Evolutionary conservation across 768 basidiomycete genomes (phyloP).

Genomic region (Boletellus emodensis): DNA sequence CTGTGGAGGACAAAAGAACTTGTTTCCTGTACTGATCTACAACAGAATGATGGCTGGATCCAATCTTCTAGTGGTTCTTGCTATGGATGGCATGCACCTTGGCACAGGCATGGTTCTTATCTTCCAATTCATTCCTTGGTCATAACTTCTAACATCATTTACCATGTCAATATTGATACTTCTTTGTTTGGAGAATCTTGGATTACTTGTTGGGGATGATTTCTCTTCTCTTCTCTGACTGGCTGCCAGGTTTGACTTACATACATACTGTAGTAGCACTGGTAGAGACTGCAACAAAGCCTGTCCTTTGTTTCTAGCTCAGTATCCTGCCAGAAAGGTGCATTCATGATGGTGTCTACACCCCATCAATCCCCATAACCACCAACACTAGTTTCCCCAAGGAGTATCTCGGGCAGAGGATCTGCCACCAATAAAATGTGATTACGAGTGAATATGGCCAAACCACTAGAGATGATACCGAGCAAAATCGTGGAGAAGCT

Average conservation of each 20-base stretch:
- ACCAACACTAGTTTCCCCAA: constrained; percentile 20
- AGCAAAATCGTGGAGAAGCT: constrained; percentile 30
- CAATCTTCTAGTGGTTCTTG: no score
- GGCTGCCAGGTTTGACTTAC: not conserved
- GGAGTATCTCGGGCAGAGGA: constrained; percentile 20
- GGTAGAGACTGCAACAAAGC: constrained; percentile 1
- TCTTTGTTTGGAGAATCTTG: no score
- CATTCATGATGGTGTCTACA: constrained; percentile 27
- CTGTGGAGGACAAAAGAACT: no score
- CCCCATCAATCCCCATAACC: constrained; percentile 24
- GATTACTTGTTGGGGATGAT: no score
- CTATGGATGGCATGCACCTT: no score
- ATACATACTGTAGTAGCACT: constrained; percentile 8
- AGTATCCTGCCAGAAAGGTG: constrained; percentile 9
- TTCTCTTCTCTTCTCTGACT: no score
- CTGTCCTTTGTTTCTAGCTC: constrained; percentile 9
- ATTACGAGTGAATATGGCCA: constrained; percentile 24
- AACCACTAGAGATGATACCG: constrained; percentile 26
- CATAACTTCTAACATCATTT: no score
- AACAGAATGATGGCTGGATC: no score
- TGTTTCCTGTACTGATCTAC: no score
- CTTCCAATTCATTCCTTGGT: no score
- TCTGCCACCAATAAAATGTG: constrained; percentile 13
- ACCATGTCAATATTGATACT: no score
- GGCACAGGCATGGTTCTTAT: no score